Base-by-base conservation (phyloP, 495 filamentous ascomycete species). In the Aspergillus taichungensis region DNA sequence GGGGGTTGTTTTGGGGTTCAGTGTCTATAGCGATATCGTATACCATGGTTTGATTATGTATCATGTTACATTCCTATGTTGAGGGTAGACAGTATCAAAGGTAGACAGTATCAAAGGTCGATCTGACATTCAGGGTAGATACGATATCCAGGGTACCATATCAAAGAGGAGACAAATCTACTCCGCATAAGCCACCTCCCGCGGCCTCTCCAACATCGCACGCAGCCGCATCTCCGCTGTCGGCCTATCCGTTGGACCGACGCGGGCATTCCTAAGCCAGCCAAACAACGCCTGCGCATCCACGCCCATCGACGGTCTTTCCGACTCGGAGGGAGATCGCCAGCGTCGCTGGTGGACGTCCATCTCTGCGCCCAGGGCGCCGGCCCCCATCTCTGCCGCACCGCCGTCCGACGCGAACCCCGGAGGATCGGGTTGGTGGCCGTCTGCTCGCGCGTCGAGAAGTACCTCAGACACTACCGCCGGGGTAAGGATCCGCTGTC, bases 391-490 rank as follows among this genome's bases (percentile, higher is more conserved):
- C 18, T 24, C 18, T 24, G 18, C 18, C 18, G 18, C 18, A 24
- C 18, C 18, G 1, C 18, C 18, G 18, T 24, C 18, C 18, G 18
- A 24, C 18, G 18, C 4, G 18, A 14, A 5, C 38, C 8, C 24
- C 10, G n/a, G 24, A 30, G 39, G 31, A 10, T 8, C 24, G 14
- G 28, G 6, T 8, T 39, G 33, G 13, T 24, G 46, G 7, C 51
- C 52, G 30, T 62, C 57, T 6, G 58, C 65, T 35, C 56, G 62
- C 0, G 65, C 69, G 44, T 70, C 63, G 13, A 73, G 50, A 43
- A 65, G 57, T 0, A 64, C 54, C 51, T 73, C 69, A 0, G 66
- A 68, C 8, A 71, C 62, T 0, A 73, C 44, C 32, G 69, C 66
- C 8, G 66, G 57, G 1, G 69, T 70, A 3, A 52, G 43, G 13